Conservation (phyloP, 2,329 filamentous ascomycete genomes). For the Paramyrothecium roridum region DNA sequence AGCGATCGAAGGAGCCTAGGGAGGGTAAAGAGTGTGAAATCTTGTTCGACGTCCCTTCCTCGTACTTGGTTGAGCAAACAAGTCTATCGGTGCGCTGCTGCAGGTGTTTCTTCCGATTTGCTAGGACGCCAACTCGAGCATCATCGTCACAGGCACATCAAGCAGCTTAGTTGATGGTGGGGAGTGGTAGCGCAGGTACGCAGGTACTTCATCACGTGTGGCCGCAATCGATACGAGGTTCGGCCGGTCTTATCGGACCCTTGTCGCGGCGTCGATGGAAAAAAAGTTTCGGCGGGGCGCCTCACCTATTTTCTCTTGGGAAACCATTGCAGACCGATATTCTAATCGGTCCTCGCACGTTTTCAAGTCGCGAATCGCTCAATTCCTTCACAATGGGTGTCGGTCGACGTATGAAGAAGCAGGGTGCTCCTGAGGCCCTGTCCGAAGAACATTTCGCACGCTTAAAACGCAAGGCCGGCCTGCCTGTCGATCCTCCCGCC, state of each 20-base stretch:
- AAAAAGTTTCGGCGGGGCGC: conserved; percentile 36
- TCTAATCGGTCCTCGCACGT: background rate
- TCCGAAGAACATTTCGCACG: conserved; percentile 77
- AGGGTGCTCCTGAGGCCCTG: conserved; percentile 79
- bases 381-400: conserved; percentile 67
- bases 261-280: conserved; percentile 14
- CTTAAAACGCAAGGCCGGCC: conserved; percentile 78
- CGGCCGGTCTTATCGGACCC: conserved; percentile 27
- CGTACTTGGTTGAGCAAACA: too few species aligned
- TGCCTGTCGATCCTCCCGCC: conserved; percentile 58
- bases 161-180: background rate
- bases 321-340: background rate
- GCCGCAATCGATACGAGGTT: conserved; percentile 23
- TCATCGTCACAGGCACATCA: background rate
- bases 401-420: conserved; percentile 92
- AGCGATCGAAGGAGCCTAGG: too few species aligned
- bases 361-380: conserved; percentile 6
- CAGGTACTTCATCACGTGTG: conserved; percentile 19
- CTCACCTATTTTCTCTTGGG: conserved; percentile 1
- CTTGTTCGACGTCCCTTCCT: too few species aligned
- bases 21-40: too few species aligned
- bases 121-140: background rate
- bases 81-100: too few species aligned
- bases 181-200: background rate
- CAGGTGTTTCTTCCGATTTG: too few species aligned